Percentiles rank a stretch among this genome's conserved stretches.
Conservation (phyloP, 1,284 basidiomycete species). For the Paramarasmius palmivorus region DNA sequence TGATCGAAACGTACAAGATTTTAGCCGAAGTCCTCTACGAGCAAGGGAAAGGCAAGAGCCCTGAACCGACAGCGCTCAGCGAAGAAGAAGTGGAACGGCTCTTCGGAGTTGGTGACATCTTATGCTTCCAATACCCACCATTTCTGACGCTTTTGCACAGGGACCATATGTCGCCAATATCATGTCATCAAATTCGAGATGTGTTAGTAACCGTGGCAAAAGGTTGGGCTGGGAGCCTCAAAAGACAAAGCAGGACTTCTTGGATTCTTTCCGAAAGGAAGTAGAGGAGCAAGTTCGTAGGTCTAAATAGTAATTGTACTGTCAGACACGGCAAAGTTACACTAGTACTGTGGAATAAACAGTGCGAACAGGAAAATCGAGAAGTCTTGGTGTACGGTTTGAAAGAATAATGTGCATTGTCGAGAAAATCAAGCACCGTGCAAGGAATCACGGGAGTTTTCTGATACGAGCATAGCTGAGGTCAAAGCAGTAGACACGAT, state of each 20-base stretch:
- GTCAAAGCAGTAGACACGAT: too few relatives aligned
- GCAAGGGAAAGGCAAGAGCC: not conserved
- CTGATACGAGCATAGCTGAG: too few relatives aligned
- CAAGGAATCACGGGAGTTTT: too few relatives aligned
- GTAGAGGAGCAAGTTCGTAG: too few relatives aligned
- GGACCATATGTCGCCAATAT: not conserved
- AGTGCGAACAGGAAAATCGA: too few relatives aligned
- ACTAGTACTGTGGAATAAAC: too few relatives aligned
- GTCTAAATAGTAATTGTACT: too few relatives aligned
- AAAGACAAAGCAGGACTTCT: conserved; percentile 7
- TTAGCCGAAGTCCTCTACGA: not conserved
- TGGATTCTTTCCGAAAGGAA: conserved; percentile 22
- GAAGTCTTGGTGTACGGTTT: too few relatives aligned
- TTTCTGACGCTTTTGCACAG: not conserved
- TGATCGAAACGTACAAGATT: not conserved
- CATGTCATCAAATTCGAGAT: conserved; percentile 45
- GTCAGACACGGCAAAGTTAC: too few relatives aligned
- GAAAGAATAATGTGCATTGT: too few relatives aligned
- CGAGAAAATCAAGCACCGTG: too few relatives aligned
- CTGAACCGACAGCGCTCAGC: not conserved
- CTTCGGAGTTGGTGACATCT: not conserved
- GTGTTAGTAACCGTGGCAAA: conserved; percentile 31
- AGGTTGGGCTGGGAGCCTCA: conserved; percentile 3
- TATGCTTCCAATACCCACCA: too few relatives aligned
- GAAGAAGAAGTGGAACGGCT: not conserved